Evolutionary conservation across 345 rosid genomes (phyloP), one percentile per base, ranked within the genome.

Genomic region (Syzygium aqueum): DNA sequence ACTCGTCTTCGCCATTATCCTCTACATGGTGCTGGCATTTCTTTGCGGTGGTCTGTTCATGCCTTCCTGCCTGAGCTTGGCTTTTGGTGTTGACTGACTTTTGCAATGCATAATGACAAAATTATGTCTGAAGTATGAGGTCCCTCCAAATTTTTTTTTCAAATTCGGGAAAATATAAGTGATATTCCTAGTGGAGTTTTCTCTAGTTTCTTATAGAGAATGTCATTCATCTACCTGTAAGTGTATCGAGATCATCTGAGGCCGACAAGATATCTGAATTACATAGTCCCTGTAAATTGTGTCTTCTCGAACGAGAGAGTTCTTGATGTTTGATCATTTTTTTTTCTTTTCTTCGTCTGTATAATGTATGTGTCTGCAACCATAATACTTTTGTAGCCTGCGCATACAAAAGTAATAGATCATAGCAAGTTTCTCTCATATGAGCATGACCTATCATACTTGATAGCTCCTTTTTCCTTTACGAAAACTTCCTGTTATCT

Each of bases 41-140:
- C 46, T 87, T 46, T 94, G 92, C 46, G 87, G 87, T 4, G 92
- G 92, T 27, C 92, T 83, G 7, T 40, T 86, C 46, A 83, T 92
- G 54, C 87, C 86, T 40, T 53, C 88, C 73, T 93, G 92, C 90
- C 51, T 88, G 8, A 53, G 63, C n/a, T 43, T 52, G 53, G 63
- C 65, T 8, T 85, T 84, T 77, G 50, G 53, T 0, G 30, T 87
- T 73, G 82, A 73, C 80, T 33, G 49, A 37, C 14, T 73, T 73
- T 37, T 6, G 27, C 22, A 11, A 6, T 3, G 49, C 82, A 37
- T 11, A 19, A 40, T 5, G 0, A 73, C 4, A 40, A 37, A 21
- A 19, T 37, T 37, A 37, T 3, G 2, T 37, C 27, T 0, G 3
- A 73, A 73, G 80, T 17, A 21, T 73, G 82, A 73, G 82, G 49